A percentile compares a stretch with the other conserved stretches of the same genome.
These are phyloP conservation scores for Aspergillus nomiae DNA, from an alignment of 2,329 filamentous ascomycete species.

Conservation along the genomic window DNA sequence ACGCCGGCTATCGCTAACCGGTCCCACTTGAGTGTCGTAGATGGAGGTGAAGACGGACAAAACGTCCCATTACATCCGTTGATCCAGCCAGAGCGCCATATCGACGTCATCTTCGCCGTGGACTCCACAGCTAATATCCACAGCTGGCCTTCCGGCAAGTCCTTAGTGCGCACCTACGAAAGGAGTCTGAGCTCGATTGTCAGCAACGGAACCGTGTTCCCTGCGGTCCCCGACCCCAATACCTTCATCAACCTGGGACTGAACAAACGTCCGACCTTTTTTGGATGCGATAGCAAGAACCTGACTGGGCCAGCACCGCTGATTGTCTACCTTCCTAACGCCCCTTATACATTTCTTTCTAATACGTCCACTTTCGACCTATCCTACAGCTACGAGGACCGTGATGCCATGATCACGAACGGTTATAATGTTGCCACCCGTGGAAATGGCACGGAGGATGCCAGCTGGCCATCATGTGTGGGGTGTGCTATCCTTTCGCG, in stretches of 20 bases:
- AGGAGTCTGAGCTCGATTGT: constrained; percentile 58
- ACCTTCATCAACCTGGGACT: constrained; percentile 74
- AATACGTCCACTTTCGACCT: constrained; percentile 80
- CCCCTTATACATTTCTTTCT: constrained; percentile 72
- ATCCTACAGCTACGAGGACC: constrained; percentile 64
- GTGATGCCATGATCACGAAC: constrained; percentile 81
- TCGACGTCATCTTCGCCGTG: constrained; percentile 80
- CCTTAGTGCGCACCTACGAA: constrained; percentile 70
- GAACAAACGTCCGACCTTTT: constrained; percentile 73
- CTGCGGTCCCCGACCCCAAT: constrained; percentile 67
- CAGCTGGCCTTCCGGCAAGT: constrained; percentile 74
- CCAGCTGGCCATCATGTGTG: constrained; percentile 78
- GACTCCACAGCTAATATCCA: constrained; percentile 72
- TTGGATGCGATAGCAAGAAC: constrained; percentile 72
- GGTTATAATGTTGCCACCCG: constrained; percentile 61
- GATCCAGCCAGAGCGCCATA: constrained; percentile 69
- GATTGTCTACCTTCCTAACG: constrained; percentile 85
- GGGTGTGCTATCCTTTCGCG: constrained; percentile 83
- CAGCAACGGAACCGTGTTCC: constrained; percentile 68
- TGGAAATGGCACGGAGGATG: constrained; percentile 75
- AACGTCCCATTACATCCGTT: constrained; percentile 79
- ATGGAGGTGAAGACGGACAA: constrained; percentile 75
- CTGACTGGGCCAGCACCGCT: constrained; percentile 55
- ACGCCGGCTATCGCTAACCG: constrained; percentile 59
- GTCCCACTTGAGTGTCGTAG: constrained; percentile 65